These are phyloP conservation scores for Phoma herbarum DNA, from an alignment of 2,329 filamentous ascomycete genomes.

Conservation along the genomic window DNA sequence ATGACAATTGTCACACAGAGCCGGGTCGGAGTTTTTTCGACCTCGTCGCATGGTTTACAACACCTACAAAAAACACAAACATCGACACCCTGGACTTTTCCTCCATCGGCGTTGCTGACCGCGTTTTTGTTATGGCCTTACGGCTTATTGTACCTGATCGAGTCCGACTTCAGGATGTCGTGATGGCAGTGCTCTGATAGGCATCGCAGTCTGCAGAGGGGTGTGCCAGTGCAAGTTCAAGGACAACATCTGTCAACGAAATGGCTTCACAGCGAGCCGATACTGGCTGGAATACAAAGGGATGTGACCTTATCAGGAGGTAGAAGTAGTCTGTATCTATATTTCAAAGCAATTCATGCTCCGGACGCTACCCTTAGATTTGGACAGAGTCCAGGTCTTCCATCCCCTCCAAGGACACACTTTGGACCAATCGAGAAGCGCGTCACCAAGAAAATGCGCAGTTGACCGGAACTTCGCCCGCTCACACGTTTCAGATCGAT, in stretches of 20 bases:
- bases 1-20: background rate
- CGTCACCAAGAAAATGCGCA: background rate
- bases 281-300: background rate
- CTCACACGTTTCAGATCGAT: slow-evolving; percentile 11
- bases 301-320: background rate
- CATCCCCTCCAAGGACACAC: background rate
- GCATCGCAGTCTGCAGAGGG: background rate
- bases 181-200: background rate
- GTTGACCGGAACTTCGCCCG: slow-evolving; percentile 2
- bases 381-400: background rate
- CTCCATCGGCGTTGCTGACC: background rate
- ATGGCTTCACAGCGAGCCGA: too few relatives aligned
- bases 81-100: background rate
- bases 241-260: background rate
- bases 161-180: background rate
- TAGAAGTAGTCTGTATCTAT: slow-evolving; percentile 15
- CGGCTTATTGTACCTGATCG: background rate
- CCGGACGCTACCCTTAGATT: background rate
- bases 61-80: background rate
- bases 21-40: background rate
- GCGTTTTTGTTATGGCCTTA: background rate
- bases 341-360: slow-evolving; percentile 6
- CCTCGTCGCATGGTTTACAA: background rate
- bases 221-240: background rate
- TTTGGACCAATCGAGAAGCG: slow-evolving; percentile 4